Percentiles rank a stretch among this genome's conserved stretches.
Evolutionary conservation across 192 early-diverging fungal species (phyloP).

Genomic region (Coemansia sp.): DNA sequence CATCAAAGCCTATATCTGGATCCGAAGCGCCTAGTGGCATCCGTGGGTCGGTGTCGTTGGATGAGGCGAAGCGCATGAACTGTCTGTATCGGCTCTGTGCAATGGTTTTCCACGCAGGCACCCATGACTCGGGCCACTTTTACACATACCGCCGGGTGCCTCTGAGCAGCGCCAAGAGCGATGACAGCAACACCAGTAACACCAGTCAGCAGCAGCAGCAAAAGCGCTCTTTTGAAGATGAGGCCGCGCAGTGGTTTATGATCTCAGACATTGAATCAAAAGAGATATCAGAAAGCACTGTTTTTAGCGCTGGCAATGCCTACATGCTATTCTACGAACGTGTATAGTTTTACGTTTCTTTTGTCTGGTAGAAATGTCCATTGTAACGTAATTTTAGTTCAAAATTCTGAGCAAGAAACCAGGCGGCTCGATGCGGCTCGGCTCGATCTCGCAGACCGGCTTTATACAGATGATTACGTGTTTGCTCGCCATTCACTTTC

Average conservation of each 20-base stretch:
- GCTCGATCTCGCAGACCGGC: no score
- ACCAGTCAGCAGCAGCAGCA: neutral
- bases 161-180: neutral
- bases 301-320: slow-evolving; percentile 45
- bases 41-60: slow-evolving; percentile 8
- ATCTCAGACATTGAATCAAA: slow-evolving; percentile 61
- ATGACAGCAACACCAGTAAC: neutral
- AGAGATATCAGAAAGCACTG: slow-evolving; percentile 46
- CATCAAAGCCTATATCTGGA: slow-evolving; percentile 54
- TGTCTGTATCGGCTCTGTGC: slow-evolving; percentile 71
- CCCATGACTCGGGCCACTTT: slow-evolving; percentile 90
- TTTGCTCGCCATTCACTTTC: no score
- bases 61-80: slow-evolving; percentile 27
- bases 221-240: slow-evolving; percentile 5
- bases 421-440: no score
- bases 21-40: slow-evolving; percentile 5
- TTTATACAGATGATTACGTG: no score
- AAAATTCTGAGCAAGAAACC: no score
- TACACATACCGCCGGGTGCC: slow-evolving; percentile 74
- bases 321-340: slow-evolving; percentile 59
- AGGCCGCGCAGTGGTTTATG: slow-evolving; percentile 59
- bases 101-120: slow-evolving; percentile 83
- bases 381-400: no score
- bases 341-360: slow-evolving; percentile 7
- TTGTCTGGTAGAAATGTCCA: no score